Percentiles rank a stretch among this genome's conserved stretches.
phyloP scores from a whole-genome alignment of 371 early-diverging fungal genomes.

The Mortierella sp. region DNA sequence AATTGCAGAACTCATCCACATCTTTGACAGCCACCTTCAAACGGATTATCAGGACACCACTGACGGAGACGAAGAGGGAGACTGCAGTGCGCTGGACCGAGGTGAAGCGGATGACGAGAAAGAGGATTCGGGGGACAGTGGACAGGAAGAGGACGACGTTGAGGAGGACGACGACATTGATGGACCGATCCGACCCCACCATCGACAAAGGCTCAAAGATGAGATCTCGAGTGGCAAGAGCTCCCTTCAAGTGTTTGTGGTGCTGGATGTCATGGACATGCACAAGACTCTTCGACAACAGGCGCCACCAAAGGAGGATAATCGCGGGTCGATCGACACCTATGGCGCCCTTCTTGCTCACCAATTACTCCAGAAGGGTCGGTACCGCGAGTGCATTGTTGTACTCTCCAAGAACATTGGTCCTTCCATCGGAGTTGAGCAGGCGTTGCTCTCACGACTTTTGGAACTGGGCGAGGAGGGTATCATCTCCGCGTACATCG shows the following conservation, averaged over 20 bases:
- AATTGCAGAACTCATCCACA: slow-evolving; percentile 10
- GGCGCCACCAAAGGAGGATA: not conserved
- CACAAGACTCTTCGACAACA: not conserved
- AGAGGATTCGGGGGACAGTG: not conserved
- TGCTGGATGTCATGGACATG: slow-evolving; percentile 28
- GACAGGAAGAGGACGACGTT: not conserved
- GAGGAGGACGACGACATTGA: not conserved
- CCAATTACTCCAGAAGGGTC: slow-evolving; percentile 19
- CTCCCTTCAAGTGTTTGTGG: slow-evolving; percentile 21
- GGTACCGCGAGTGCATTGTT: slow-evolving; percentile 28
- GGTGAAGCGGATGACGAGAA: slow-evolving; percentile 1
- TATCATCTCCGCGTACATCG: slow-evolving; percentile 1
- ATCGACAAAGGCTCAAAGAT: slow-evolving; percentile 28
- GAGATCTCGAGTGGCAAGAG: slow-evolving; percentile 25
- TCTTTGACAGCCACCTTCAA: slow-evolving; percentile 3
- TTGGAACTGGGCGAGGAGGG: slow-evolving; percentile 13
- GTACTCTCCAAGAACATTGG: slow-evolving; percentile 23
- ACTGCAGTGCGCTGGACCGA: not conserved
- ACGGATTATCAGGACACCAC: slow-evolving; percentile 4
- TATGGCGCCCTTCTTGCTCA: slow-evolving; percentile 30
- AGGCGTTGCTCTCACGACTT: slow-evolving; percentile 13
- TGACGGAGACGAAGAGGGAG: not conserved
- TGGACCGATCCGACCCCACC: slow-evolving; percentile 16
- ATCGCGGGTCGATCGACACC: not conserved
- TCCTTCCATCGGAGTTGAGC: not conserved